Conservation (phyloP, 352 stramenopile genomes). For the Bremia lactucae region DNA sequence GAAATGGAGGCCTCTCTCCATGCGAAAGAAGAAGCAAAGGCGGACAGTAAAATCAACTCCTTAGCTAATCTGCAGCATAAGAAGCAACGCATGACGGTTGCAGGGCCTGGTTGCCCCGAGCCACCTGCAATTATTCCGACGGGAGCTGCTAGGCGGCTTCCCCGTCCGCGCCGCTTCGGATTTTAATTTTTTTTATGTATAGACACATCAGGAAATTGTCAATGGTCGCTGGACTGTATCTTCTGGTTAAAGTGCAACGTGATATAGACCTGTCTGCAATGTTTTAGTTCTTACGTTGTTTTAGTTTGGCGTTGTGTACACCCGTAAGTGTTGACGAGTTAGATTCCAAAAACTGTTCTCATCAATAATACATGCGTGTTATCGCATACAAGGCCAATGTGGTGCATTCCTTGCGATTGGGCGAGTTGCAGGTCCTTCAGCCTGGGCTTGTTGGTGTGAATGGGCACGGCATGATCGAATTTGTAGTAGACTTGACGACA, state of each 20-base stretch:
- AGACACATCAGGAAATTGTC: too few species aligned
- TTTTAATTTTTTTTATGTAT: constrained; percentile 47
- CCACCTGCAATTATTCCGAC: constrained; percentile 18
- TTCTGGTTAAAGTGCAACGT: too few species aligned
- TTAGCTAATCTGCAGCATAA: constrained; percentile 25
- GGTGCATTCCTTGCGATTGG: constrained; percentile 55
- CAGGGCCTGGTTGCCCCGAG: constrained; percentile 34
- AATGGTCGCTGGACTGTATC: too few species aligned
- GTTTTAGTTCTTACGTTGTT: too few species aligned
- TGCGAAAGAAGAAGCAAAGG: constrained; percentile 13
- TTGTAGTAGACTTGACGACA: constrained; percentile 7
- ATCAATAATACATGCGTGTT: too few species aligned
- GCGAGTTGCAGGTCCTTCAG: constrained; percentile 46
- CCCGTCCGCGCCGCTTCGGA: constrained; percentile 55
- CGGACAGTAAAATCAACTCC: constrained; percentile 9
- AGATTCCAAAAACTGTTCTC: too few species aligned
- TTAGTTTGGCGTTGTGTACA: too few species aligned
- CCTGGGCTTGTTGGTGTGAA: constrained; percentile 49
- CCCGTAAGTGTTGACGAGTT: too few species aligned
- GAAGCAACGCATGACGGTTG: constrained; percentile 54
- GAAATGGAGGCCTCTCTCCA: constrained; percentile 52
- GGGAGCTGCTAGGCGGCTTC: constrained; percentile 42
- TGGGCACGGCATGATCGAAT: constrained; percentile 15
- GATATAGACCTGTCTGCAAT: too few species aligned
- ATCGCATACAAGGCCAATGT: constrained; percentile 72